A percentile compares a stretch with the other conserved stretches of the same genome.
phyloP scores from a whole-genome alignment of 768 basidiomycete species.

The Tulasnella sp. region DNA sequence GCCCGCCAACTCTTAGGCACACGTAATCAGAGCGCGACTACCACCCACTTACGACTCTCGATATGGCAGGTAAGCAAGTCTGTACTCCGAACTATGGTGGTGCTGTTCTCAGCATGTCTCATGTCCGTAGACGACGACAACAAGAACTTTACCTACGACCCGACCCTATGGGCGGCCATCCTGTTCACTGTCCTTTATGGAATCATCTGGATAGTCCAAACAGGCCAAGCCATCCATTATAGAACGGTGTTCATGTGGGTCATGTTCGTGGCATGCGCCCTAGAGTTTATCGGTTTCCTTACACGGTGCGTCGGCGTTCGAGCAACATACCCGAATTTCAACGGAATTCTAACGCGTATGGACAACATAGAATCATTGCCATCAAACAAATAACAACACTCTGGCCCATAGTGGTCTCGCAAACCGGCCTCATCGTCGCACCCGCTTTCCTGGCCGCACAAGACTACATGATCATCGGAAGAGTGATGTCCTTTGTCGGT shows the following conservation, averaged over 20 bases:
- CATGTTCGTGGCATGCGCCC: constrained; percentile 3
- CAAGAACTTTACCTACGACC: constrained; percentile 3
- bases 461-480: constrained; percentile 31
- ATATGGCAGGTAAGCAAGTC: neutral
- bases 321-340: neutral
- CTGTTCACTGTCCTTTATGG: constrained; percentile 22
- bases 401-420: constrained; percentile 21
- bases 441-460: constrained; percentile 31
- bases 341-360: neutral
- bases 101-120: neutral
- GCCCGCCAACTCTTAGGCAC: neutral
- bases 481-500: constrained; percentile 30
- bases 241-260: constrained; percentile 10
- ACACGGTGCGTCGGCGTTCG: neutral
- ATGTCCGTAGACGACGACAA: neutral
- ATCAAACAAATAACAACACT: constrained; percentile 20
- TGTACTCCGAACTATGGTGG: neutral
- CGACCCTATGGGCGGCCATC: neutral
- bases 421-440: constrained; percentile 28
- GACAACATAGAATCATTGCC: neutral
- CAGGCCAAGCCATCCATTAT: constrained; percentile 8
- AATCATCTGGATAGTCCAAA: neutral
- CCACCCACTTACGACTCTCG: neutral
- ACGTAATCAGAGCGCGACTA: neutral
- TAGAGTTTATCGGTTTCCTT: constrained; percentile 20